Conservation (phyloP, 345 rosid genomes). For the Salix viminalis region DNA sequence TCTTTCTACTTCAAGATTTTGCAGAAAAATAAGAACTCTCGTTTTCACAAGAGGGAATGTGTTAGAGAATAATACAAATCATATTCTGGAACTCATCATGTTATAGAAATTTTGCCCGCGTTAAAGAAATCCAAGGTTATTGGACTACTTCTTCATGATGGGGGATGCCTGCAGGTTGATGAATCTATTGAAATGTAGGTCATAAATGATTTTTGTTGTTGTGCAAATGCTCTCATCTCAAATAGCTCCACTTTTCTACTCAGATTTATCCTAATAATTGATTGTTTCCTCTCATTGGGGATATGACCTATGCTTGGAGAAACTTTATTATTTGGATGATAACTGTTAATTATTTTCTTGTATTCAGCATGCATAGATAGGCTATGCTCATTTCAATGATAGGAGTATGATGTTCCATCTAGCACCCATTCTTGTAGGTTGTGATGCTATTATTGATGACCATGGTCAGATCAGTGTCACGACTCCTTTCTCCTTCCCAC, state of each 20-base stretch:
- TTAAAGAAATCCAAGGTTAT: constrained; percentile 66
- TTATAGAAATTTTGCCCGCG: constrained; percentile 70
- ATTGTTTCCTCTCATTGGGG: not conserved
- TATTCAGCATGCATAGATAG: not conserved
- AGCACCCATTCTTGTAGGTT: no score
- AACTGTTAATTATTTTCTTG: not conserved
- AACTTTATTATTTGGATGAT: not conserved
- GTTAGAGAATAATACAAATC: no score
- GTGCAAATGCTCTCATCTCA: not conserved
- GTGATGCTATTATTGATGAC: no score
- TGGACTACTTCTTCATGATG: constrained; percentile 72
- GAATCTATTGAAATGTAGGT: constrained; percentile 3
- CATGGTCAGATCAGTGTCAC: no score
- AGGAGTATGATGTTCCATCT: not conserved
- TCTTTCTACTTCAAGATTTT: no score
- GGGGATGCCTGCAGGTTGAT: constrained; percentile 90
- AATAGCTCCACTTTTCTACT: not conserved
- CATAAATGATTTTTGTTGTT: not conserved
- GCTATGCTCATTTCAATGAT: not conserved
- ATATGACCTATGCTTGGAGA: not conserved
- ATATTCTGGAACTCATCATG: no score
- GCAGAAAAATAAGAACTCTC: no score
- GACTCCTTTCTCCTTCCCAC: no score
- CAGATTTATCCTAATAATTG: not conserved
- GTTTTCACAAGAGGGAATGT: no score